A percentile compares a stretch with the other conserved stretches of the same genome.
phyloP scores from a whole-genome alignment of 306 rosid species.

The Mucuna pruriens region DNA sequence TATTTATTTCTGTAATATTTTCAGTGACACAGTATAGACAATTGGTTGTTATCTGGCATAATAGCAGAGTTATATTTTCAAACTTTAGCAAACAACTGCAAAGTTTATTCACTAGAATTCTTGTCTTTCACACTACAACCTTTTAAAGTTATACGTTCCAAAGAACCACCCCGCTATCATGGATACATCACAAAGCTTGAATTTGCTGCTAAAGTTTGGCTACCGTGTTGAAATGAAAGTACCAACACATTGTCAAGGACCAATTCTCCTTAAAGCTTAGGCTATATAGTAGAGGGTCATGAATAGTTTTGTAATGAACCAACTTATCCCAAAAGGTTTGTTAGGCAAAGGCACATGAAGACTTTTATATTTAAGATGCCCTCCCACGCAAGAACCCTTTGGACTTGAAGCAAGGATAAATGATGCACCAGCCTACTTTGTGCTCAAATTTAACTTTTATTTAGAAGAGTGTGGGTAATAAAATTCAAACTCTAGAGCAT shows the following conservation, averaged over 20 bases:
- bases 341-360: background rate
- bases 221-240: background rate
- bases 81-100: constrained; percentile 17
- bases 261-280: background rate
- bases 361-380: background rate
- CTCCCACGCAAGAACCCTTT: background rate
- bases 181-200: constrained; percentile 22
- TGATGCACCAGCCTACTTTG: background rate
- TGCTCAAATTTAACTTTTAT: background rate
- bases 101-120: background rate
- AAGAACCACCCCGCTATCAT: background rate
- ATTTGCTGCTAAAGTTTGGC: constrained; percentile 25
- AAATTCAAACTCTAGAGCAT: background rate
- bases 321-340: background rate
- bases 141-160: background rate
- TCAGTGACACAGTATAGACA: background rate
- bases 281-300: constrained; percentile 13
- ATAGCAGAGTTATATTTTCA: constrained; percentile 25
- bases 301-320: background rate
- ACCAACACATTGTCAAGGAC: background rate
- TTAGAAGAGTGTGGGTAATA: background rate
- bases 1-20: constrained; percentile 12
- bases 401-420: constrained; percentile 10
- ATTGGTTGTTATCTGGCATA: background rate
- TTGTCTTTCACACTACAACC: constrained; percentile 8